These are phyloP conservation scores for Endotrypanum monterogeii DNA, from an alignment of 208 protist species.

Conservation along the genomic window DNA sequence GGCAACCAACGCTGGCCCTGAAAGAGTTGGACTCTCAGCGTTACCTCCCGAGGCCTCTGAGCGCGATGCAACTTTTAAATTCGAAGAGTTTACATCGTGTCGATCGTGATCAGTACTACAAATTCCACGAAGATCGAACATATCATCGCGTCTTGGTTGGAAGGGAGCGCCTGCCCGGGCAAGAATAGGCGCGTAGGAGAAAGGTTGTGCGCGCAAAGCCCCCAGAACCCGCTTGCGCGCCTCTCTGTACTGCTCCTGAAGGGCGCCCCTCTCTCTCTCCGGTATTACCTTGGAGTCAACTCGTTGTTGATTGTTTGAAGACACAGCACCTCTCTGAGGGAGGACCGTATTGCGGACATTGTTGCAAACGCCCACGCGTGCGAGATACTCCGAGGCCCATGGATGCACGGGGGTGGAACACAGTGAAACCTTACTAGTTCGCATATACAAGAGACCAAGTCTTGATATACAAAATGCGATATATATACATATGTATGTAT, in stretches of 20 bases:
- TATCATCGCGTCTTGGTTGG: background rate
- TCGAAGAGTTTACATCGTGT: background rate
- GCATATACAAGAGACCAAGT: background rate
- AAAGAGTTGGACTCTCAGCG: background rate
- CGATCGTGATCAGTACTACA: background rate
- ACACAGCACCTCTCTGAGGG: background rate
- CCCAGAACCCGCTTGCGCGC: background rate
- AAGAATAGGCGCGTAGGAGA: slow-evolving; percentile 6
- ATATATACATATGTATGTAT: background rate
- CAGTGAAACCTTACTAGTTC: background rate
- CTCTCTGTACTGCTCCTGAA: slow-evolving; percentile 1
- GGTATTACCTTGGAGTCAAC: background rate
- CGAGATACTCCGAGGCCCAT: slow-evolving; percentile 1
- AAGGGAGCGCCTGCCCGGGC: background rate
- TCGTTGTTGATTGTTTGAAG: background rate
- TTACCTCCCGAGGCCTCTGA: background rate
- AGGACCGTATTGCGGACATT: background rate
- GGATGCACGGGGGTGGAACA: background rate
- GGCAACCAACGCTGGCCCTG: background rate
- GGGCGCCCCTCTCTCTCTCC: background rate
- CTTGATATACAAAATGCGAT: background rate
- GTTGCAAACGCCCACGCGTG: background rate
- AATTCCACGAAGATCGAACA: slow-evolving; percentile 1
- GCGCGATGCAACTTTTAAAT: background rate
- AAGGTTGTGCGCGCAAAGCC: background rate